Evolutionary conservation across 192 early-diverging fungal genomes (phyloP).

Genomic region (Coemansia sp.): DNA sequence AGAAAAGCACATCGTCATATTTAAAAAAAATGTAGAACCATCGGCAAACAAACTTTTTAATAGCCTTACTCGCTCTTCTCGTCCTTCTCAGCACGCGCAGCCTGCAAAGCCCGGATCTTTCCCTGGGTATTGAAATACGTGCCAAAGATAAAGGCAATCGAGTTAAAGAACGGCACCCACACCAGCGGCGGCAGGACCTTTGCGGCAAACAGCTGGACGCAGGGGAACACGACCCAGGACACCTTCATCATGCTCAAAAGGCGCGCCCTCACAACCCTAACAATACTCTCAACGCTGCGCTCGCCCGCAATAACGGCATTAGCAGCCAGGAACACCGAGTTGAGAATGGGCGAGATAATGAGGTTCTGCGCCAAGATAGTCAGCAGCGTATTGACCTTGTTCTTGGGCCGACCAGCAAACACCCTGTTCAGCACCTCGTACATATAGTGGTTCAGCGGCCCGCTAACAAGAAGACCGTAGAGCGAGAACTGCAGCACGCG

Average conservation of each 20-base stretch:
- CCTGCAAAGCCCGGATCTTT: constrained; percentile 60
- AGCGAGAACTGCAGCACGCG: constrained; percentile 78
- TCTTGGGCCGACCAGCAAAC: constrained; percentile 68
- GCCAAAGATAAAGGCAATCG: constrained; percentile 76
- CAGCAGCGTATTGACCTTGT: constrained; percentile 62
- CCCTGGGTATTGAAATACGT: constrained; percentile 75
- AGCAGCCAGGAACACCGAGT: constrained; percentile 80
- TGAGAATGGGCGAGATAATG: constrained; percentile 83
- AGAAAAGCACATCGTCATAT: neutral
- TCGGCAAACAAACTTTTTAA: neutral
- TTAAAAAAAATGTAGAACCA: neutral
- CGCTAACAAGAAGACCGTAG: constrained; percentile 78
- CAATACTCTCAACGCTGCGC: constrained; percentile 54
- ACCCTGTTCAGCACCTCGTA: constrained; percentile 75
- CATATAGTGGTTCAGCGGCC: constrained; percentile 80
- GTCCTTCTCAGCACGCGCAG: constrained; percentile 40
- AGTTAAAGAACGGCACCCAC: constrained; percentile 93
- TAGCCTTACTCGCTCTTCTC: constrained; percentile 41
- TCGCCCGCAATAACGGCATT: constrained; percentile 83
- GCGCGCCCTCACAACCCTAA: constrained; percentile 58
- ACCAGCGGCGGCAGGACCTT: constrained; percentile 71
- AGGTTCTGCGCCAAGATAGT: constrained; percentile 76
- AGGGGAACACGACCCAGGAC: constrained; percentile 79
- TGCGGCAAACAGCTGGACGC: constrained; percentile 76
- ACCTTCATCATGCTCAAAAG: constrained; percentile 78